Conservation (phyloP, 306 rosid species). For the Comarum palustre region DNA sequence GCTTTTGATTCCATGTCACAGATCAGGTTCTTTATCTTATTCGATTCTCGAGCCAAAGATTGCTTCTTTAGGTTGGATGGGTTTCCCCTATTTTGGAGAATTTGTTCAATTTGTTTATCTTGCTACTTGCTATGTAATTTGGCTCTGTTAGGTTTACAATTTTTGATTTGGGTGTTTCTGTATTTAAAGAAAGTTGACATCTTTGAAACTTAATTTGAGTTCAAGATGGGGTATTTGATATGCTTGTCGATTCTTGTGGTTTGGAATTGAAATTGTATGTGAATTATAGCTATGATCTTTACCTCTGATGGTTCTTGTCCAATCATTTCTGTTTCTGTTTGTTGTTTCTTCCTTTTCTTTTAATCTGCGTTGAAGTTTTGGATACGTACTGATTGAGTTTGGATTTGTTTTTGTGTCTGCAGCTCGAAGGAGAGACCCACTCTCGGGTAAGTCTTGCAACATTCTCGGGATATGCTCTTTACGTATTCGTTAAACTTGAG, state of each 20-base stretch:
- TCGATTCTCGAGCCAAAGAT: background rate
- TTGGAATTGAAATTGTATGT: conserved; percentile 7
- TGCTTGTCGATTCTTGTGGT: background rate
- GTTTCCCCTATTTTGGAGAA: background rate
- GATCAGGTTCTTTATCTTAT: conserved; percentile 29
- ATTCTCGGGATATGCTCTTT: background rate
- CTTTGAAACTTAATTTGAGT: background rate
- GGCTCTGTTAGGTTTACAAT: background rate
- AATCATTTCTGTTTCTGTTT: background rate
- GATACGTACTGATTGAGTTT: background rate
- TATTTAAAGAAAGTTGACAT: background rate
- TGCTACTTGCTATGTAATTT: background rate
- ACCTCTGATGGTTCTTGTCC: background rate
- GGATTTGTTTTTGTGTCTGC: conserved; percentile 29
- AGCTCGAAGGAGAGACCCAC: conserved; percentile 99
- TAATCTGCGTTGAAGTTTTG: background rate
- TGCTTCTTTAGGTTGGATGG: conserved; percentile 1
- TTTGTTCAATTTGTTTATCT: background rate
- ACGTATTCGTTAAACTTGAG: background rate
- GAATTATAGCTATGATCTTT: background rate
- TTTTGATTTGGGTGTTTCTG: conserved; percentile 6
- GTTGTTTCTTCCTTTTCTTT: background rate
- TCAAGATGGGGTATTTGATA: background rate
- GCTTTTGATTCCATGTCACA: conserved; percentile 4
- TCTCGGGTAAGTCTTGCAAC: conserved; percentile 66